Conservation (phyloP, 768 basidiomycete species). For the Mycena amicta region DNA sequence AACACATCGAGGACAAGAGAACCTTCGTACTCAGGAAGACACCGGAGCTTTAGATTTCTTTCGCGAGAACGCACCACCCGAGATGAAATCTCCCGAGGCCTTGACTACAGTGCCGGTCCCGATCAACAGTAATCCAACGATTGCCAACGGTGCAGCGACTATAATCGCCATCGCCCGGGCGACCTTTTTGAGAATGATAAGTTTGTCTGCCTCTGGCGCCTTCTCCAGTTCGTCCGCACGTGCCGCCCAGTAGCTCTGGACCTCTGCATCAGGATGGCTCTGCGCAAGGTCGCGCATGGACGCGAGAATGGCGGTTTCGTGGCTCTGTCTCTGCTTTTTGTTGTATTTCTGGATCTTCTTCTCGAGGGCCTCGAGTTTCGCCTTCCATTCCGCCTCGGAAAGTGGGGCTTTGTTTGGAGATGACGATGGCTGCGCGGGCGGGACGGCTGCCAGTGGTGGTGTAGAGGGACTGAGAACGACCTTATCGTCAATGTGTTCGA, state of each 20-base stretch:
- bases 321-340: conserved; percentile 5
- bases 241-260: conserved; percentile 17
- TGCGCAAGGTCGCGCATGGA: conserved; percentile 18
- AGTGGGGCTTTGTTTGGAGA: not conserved
- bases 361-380: conserved; percentile 10
- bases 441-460: not conserved
- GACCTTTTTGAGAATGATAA: conserved; percentile 6
- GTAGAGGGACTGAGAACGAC: not conserved
- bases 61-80: too few species aligned
- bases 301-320: conserved; percentile 7
- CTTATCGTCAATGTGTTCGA: too few species aligned
- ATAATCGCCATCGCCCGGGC: conserved; percentile 9
- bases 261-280: conserved; percentile 14
- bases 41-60: too few species aligned
- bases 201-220: conserved; percentile 8
- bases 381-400: conserved; percentile 12
- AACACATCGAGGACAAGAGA: too few species aligned
- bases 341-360: conserved; percentile 19
- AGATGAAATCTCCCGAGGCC: too few species aligned
- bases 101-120: conserved; percentile 10
- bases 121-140: conserved; percentile 2
- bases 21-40: too few species aligned
- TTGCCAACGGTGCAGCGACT: conserved; percentile 15
- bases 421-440: not conserved
- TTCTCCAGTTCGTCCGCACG: conserved; percentile 14